Base-by-base conservation (phyloP, 2,329 filamentous ascomycete genomes). In the Cercospora sp. region DNA sequence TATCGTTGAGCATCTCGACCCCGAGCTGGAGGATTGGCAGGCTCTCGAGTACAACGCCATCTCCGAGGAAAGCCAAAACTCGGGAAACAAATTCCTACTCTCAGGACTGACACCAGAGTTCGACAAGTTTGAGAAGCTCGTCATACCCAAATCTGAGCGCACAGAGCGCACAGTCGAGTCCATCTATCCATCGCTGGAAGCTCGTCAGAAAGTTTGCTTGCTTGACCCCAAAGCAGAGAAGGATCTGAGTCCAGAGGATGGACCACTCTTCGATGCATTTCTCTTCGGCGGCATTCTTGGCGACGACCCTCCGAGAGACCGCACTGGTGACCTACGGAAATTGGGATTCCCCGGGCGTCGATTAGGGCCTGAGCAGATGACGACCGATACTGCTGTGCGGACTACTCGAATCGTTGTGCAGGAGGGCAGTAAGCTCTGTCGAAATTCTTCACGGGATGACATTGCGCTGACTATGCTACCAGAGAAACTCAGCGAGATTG, bases 1-100 rank as follows among this genome's bases (percentile, higher is more conserved):
- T 82, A 91, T 98, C 76, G 94, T 98, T 75, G 94, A 98, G 84
- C 94, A 99, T 81, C 89, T 99, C 72, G 95, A 99, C 82, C 90
- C 92, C 48, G 95, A 99, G 81, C 86, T 99, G 31, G 95, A 96
- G 36, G 87, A 89, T 48, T 99, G 95, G 95, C 98, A 95, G 26
- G 89, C 92, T 71, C 87, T 98, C 63, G 95, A 99, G 83, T 99
- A 99, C 82, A 84, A 88, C 65, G 88, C 91, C 76, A 97, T 99
- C 78, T 93, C 93, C 62, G 84, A 87, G 69, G 95, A 99, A 83
- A 93, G 91, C 63, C 83, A 88, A 70, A 85, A 85, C 26, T 82
- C 87, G 3, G 86, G 87, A 36, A 87, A 89, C 65, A 84, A 84
- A 30, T 77, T 78, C 68, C 68, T 77, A 7, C 70, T 78, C 5